Evolutionary conservation across 129 eudicot species (phyloP).

Genomic region (Lactuca saligna): DNA sequence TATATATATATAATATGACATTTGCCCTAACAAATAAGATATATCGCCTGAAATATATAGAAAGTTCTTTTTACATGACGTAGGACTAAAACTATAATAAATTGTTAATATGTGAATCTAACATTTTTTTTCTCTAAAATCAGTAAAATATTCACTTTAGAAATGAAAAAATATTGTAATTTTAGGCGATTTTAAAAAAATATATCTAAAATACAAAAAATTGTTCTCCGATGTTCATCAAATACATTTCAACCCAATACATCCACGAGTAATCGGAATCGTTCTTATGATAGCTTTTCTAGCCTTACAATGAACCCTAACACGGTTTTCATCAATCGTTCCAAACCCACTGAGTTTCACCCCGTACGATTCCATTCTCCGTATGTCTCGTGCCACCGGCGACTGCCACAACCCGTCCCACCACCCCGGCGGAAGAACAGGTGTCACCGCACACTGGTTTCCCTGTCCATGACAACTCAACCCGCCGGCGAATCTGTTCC

Average conservation of each 20-base stretch:
- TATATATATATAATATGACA: too few species aligned
- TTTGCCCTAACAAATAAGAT: too few species aligned
- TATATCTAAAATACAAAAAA: background rate
- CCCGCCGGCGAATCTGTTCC: slow-evolving; percentile 67
- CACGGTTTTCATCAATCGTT: slow-evolving; percentile 46
- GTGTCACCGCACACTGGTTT: slow-evolving; percentile 62
- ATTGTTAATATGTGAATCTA: too few species aligned
- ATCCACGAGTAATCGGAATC: slow-evolving; percentile 31
- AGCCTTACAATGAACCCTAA: slow-evolving; percentile 42
- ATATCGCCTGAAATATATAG: too few species aligned
- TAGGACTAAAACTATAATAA: too few species aligned
- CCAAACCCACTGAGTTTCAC: slow-evolving; percentile 47
- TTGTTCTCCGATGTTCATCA: background rate
- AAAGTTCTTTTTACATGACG: too few species aligned
- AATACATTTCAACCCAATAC: slow-evolving; percentile 37
- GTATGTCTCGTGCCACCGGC: slow-evolving; percentile 59
- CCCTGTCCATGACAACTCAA: slow-evolving; percentile 57
- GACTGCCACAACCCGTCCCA: slow-evolving; percentile 75
- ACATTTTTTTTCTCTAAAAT: too few species aligned
- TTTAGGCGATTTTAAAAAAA: background rate
- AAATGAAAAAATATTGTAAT: too few species aligned
- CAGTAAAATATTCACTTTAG: too few species aligned
- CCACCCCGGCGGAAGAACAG: slow-evolving; percentile 73
- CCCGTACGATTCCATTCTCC: slow-evolving; percentile 55
- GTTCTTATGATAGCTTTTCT: slow-evolving; percentile 38